Percentiles rank a stretch among this genome's conserved stretches.
phyloP scores from a whole-genome alignment of 495 filamentous ascomycete species.

The Astrocystis sublimbata region DNA sequence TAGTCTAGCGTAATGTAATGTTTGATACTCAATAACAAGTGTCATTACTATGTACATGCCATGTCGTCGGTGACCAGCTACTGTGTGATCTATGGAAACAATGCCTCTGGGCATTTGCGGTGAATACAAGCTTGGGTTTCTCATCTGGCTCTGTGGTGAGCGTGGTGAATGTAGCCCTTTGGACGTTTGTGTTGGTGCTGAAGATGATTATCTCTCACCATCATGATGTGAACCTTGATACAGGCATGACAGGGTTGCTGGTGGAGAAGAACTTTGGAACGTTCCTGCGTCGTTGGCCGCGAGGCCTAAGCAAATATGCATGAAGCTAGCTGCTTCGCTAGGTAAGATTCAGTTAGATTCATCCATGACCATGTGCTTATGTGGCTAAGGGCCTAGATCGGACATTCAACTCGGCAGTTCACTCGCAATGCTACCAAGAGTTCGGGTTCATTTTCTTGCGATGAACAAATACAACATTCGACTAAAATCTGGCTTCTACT shows the following conservation, averaged over 20 bases:
- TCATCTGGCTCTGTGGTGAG: too few species aligned
- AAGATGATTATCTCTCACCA: too few species aligned
- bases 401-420: slow-evolving; percentile 11
- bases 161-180: background rate
- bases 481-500: background rate
- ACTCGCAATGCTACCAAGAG: background rate
- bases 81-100: too few species aligned
- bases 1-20: slow-evolving; percentile 5
- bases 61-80: too few species aligned
- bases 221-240: too few species aligned
- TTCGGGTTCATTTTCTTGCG: slow-evolving; percentile 6
- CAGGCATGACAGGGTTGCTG: too few species aligned
- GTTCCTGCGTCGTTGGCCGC: background rate
- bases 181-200: background rate
- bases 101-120: too few species aligned
- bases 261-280: background rate
- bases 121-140: too few species aligned
- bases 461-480: background rate
- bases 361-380: background rate
- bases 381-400: background rate
- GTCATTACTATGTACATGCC: slow-evolving; percentile 9
- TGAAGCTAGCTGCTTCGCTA: background rate
- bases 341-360: background rate
- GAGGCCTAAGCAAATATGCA: background rate
- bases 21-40: slow-evolving; percentile 7